phyloP scores from a whole-genome alignment of 2,329 filamentous ascomycete genomes.

The Alternaria sp. region DNA sequence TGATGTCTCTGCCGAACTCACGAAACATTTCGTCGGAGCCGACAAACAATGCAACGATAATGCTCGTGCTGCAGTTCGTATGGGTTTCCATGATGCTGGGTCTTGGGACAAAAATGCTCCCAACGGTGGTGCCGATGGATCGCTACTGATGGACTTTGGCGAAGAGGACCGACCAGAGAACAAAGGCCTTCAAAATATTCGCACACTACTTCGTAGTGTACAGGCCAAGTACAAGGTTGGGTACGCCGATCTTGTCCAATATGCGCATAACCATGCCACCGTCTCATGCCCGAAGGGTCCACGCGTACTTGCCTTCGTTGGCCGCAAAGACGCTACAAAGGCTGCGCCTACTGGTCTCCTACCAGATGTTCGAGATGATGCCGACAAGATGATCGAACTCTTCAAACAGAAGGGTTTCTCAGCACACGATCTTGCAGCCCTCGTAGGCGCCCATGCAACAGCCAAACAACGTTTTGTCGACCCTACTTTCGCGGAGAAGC shows the following conservation, averaged over 20 bases:
- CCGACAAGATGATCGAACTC: slow-evolving; percentile 55
- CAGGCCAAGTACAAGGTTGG: slow-evolving; percentile 55
- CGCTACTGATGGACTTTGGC: slow-evolving; percentile 49
- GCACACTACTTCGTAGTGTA: slow-evolving; percentile 49
- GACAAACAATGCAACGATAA: slow-evolving; percentile 45
- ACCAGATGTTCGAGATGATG: slow-evolving; percentile 53
- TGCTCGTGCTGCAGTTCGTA: slow-evolving; percentile 46
- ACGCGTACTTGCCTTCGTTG: slow-evolving; percentile 59
- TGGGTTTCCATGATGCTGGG: slow-evolving; percentile 49
- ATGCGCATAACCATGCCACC: slow-evolving; percentile 58
- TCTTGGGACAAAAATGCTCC: slow-evolving; percentile 47
- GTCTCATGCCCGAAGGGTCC: slow-evolving; percentile 63
- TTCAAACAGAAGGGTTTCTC: slow-evolving; percentile 62
- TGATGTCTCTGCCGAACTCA: slow-evolving; percentile 44
- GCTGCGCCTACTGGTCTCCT: slow-evolving; percentile 57
- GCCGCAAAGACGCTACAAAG: slow-evolving; percentile 55
- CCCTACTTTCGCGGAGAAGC: slow-evolving; percentile 41
- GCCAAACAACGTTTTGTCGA: slow-evolving; percentile 60
- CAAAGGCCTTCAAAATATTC: slow-evolving; percentile 57
- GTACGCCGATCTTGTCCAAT: slow-evolving; percentile 64
- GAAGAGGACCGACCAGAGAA: slow-evolving; percentile 53
- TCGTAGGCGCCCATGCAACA: slow-evolving; percentile 63
- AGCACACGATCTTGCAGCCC: slow-evolving; percentile 60
- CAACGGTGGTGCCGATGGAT: slow-evolving; percentile 53
- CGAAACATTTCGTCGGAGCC: slow-evolving; percentile 29